Evolutionary conservation across 345 rosid genomes (phyloP), one percentile per base, ranked within the genome.

Genomic region (Anacardium occidentale): DNA sequence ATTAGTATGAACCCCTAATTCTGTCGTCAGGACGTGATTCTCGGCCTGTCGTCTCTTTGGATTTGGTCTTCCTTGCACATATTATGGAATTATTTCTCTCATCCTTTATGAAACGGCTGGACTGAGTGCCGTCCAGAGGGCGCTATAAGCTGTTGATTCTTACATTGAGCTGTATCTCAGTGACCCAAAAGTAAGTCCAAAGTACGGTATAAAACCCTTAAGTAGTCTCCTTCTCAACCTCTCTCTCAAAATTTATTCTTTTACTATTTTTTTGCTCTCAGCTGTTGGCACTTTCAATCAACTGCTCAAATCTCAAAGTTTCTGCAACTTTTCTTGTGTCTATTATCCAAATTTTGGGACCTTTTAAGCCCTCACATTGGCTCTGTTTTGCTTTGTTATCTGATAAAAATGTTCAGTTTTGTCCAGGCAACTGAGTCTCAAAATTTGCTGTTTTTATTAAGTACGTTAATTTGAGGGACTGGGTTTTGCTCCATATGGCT

Each of bases 401-500:
- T 54, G 22, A 37, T n/a, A n/a, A n/a, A n/a, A n/a, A n/a, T n/a
- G n/a, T n/a, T n/a, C n/a, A n/a, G n/a, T n/a, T n/a, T n/a, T n/a
- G n/a, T n/a, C n/a, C n/a, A n/a, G n/a, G n/a, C n/a, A n/a, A n/a
- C n/a, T n/a, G n/a, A n/a, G n/a, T n/a, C n/a, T 14, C 26, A 11
- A 25, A 10, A 25, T 10, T 44, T 14, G 17, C 50, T 5, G 14
- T 10, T 48, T 10, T 26, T 45, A 13, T 29, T 2, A 57, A 24
- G 32, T 1, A 24, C 24, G 26, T 70, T 20, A 51, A 62, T 25
- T 63, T 47, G 70, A 62, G 66, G 77, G 74, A 47, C 45, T 66
- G n/a, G n/a, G 13, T 47, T 44, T 44, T 29, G 62, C 50, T 80
- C 78, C 47, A 61, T 56, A 91, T 89, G 97, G 90, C 77, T 71